Evolutionary conservation across 345 rosid genomes (phyloP).

Genomic region (Brassica juncea): DNA sequence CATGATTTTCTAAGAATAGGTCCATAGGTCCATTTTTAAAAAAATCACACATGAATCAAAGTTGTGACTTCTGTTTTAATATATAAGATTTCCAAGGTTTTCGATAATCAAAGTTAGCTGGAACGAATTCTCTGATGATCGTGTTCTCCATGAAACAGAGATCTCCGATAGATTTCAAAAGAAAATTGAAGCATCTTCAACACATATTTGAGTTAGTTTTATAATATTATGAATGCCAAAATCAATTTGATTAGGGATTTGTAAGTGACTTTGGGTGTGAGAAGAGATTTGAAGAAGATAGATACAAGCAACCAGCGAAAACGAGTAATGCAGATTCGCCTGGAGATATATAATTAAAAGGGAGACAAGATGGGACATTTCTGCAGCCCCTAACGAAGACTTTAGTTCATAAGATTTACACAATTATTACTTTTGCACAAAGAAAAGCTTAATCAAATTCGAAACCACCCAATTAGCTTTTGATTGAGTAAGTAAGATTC

Average conservation of each 20-base stretch:
- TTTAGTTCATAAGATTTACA: slow-evolving; percentile 38
- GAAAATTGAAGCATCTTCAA: slow-evolving; percentile 2
- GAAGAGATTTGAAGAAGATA: slow-evolving; percentile 17
- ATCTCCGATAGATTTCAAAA: slow-evolving; percentile 9
- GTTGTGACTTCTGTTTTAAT: too few relatives aligned
- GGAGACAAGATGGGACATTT: slow-evolving; percentile 66
- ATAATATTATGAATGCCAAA: neutral
- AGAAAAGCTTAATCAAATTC: slow-evolving; percentile 27
- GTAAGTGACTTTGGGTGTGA: neutral
- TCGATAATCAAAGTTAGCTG: neutral
- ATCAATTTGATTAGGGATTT: neutral
- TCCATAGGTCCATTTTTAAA: too few relatives aligned
- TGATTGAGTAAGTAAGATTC: slow-evolving; percentile 71
- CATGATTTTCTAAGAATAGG: too few relatives aligned
- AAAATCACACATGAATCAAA: too few relatives aligned
- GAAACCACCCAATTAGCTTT: slow-evolving; percentile 36
- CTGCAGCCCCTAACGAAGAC: slow-evolving; percentile 68
- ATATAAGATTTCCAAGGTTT: neutral
- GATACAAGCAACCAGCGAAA: neutral
- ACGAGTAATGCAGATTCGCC: slow-evolving; percentile 12
- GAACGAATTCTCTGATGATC: neutral
- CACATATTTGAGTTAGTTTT: slow-evolving; percentile 1
- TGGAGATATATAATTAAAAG: slow-evolving; percentile 22
- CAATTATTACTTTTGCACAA: slow-evolving; percentile 28
- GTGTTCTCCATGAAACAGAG: neutral